Conservation (phyloP, 2,329 filamentous ascomycete genomes). For the Aspergillus sp. region DNA sequence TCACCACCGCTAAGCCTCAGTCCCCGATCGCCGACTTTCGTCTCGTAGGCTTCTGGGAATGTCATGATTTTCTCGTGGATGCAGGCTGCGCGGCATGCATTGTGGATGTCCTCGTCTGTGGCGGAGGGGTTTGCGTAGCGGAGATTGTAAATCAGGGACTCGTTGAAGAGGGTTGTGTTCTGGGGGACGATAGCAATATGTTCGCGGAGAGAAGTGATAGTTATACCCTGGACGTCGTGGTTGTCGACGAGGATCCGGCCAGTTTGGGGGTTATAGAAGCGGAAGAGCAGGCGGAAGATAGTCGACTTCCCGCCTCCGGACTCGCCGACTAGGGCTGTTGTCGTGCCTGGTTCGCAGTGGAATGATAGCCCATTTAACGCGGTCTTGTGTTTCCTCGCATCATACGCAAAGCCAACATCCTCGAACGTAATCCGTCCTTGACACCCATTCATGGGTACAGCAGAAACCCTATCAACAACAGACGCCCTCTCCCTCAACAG, state of each 20-base stretch:
- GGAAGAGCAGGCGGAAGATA: slow-evolving; percentile 88
- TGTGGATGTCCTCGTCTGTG: slow-evolving; percentile 72
- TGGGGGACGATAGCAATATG: slow-evolving; percentile 96
- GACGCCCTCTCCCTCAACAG: slow-evolving; percentile 94
- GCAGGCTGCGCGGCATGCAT: slow-evolving; percentile 76
- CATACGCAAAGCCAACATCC: slow-evolving; percentile 85
- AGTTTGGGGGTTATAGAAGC: slow-evolving; percentile 81
- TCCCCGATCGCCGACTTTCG: slow-evolving; percentile 85
- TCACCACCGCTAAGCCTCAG: slow-evolving; percentile 82
- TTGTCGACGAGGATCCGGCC: slow-evolving; percentile 82
- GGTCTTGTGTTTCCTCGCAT: slow-evolving; percentile 61
- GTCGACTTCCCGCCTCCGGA: slow-evolving; percentile 97
- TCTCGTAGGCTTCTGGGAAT: slow-evolving; percentile 82
- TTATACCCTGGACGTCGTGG: slow-evolving; percentile 73
- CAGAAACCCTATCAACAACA: slow-evolving; percentile 69
- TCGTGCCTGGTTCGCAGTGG: slow-evolving; percentile 79
- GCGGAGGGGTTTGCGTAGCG: slow-evolving; percentile 78
- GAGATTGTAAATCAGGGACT: slow-evolving; percentile 89
- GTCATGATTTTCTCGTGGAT: slow-evolving; percentile 88
- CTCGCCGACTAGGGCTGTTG: slow-evolving; percentile 94
- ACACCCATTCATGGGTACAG: slow-evolving; percentile 58
- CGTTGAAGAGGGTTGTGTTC: slow-evolving; percentile 92
- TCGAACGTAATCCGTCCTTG: slow-evolving; percentile 79
- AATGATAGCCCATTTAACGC: slow-evolving; percentile 80
- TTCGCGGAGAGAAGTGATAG: slow-evolving; percentile 84